These are phyloP conservation scores for Pseudopithomyces chartarum DNA, from an alignment of 2,329 filamentous ascomycete species.

Conservation along the genomic window DNA sequence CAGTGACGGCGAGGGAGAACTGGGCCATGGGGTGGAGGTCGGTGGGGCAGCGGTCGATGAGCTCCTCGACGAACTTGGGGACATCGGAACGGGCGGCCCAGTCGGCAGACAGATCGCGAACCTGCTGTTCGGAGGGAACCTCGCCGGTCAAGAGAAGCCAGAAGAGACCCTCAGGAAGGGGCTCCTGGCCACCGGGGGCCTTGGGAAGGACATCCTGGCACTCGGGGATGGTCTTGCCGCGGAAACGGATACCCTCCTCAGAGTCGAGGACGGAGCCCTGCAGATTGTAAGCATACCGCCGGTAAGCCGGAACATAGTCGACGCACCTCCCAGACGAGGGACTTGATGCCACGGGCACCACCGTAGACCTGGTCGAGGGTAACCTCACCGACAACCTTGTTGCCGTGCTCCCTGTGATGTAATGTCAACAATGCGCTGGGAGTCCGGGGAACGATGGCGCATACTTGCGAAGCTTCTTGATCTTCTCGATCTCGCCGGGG, in stretches of 20 bases:
- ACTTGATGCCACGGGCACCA: constrained; percentile 98
- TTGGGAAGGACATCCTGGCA: constrained; percentile 98
- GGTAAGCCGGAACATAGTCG: constrained; percentile 5
- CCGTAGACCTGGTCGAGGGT: constrained; percentile 99
- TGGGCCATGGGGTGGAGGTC: constrained; percentile 99
- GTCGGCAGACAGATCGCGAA: constrained; percentile 95
- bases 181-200: constrained; percentile 94
- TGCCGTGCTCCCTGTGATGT: constrained; percentile 79
- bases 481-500: constrained; percentile 96
- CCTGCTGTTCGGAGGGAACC: constrained; percentile 97
- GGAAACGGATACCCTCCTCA: constrained; percentile 99
- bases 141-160: constrained; percentile 99
- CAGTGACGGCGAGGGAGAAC: constrained; percentile 96
- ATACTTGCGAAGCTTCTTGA: constrained; percentile 98
- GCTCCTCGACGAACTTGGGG: constrained; percentile 98
- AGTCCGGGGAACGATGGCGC: constrained; percentile 12
- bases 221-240: constrained; percentile 98
- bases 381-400: constrained; percentile 95
- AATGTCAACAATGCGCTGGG: constrained; percentile 32
- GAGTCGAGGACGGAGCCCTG: constrained; percentile 92
- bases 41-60: constrained; percentile 99
- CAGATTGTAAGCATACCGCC: constrained; percentile 21
- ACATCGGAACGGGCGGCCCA: constrained; percentile 97
- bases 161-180: constrained; percentile 98
- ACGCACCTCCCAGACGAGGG: constrained; percentile 88